These are phyloP conservation scores for Cubamyces sp. DNA, from an alignment of 768 basidiomycete genomes.

Conservation along the genomic window DNA sequence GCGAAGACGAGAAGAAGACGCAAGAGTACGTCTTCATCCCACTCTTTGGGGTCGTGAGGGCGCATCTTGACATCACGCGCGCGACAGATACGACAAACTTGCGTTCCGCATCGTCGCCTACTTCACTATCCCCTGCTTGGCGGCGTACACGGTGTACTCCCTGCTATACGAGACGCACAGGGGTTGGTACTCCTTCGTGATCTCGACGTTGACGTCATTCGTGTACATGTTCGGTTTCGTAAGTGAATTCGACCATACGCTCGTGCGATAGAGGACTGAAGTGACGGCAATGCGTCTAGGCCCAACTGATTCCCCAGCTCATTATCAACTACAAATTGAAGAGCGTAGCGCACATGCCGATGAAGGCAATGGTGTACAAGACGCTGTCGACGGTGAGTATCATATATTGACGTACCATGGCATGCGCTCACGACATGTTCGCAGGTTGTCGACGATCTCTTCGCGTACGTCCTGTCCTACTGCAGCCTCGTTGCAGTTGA, in stretches of 20 bases:
- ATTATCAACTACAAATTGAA: slow-evolving; percentile 99
- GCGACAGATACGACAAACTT: slow-evolving; percentile 77
- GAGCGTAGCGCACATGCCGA: slow-evolving; percentile 98
- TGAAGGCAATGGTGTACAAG: slow-evolving; percentile 98
- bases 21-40: slow-evolving; percentile 72
- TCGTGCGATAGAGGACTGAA: slow-evolving; percentile 9
- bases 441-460: slow-evolving; percentile 84
- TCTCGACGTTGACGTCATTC: slow-evolving; percentile 90
- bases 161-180: slow-evolving; percentile 82
- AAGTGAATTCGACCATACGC: slow-evolving; percentile 41
- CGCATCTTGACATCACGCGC: background rate
- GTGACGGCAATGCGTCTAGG: slow-evolving; percentile 47
- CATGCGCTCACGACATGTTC: background rate
- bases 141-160: slow-evolving; percentile 78
- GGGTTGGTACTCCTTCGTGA: slow-evolving; percentile 96
- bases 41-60: background rate
- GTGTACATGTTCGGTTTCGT: slow-evolving; percentile 99
- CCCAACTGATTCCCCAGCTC: slow-evolving; percentile 82
- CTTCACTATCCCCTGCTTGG: slow-evolving; percentile 80
- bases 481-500: background rate
- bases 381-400: slow-evolving; percentile 69
- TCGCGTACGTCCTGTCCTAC: slow-evolving; percentile 61
- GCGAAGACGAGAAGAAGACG: slow-evolving; percentile 96
- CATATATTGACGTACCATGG: background rate
- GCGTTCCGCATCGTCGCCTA: slow-evolving; percentile 96